Evolutionary conservation across 805 yeast genomes (phyloP), one percentile per base, ranked within the genome.

Genomic region (Candida methanosorbosa): DNA sequence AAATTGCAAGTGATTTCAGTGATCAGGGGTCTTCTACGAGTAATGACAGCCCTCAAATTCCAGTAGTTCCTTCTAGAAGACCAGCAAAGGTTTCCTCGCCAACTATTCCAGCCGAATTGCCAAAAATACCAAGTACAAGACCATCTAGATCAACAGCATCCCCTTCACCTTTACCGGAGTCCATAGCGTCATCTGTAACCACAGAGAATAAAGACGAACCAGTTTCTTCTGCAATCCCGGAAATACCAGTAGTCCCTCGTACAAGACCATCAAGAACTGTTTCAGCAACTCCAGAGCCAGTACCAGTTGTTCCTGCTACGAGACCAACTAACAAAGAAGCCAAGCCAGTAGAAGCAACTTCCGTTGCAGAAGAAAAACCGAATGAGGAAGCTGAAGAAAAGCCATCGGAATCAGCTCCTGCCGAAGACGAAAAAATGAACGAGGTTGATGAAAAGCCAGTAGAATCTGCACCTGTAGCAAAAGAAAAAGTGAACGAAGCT

Each of bases 261-360:
- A 21, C 23, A 21, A 21, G 23, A 21, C 23, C 23, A 9, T 21
- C 24, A 12, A 32, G 25, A 20, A 35, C 18, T 4, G 37, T 32
- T 21, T 9, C 4, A 18, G 34, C 23, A 21, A 11, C 23, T 9
- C 11, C 23, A 21, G 23, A 21, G 23, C 11, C 23, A 11, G 16
- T 21, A 18, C 48, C 51, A 20, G 17, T 20, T 9, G 31, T 46
- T 29, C 53, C 52, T 12, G 29, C 36, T n/a, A 35, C 36, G 22
- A 40, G 50, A 23, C 49, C 50, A 15, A 12, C 18, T 8, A 15
- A 25, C 6, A 19, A 8, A 17, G 30, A 28, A 14, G 19, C 11
- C 5, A 21, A 34, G n/a, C 12, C 18, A 19, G 24, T 19, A n/a
- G 27, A 25, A 20, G 23, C 12, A 12, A 21, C 11, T 21, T 21